Percentiles rank a stretch among this genome's conserved stretches.
These are phyloP conservation scores for Globisporangium nodosum DNA, from an alignment of 352 stramenopile species.

Conservation along the genomic window DNA sequence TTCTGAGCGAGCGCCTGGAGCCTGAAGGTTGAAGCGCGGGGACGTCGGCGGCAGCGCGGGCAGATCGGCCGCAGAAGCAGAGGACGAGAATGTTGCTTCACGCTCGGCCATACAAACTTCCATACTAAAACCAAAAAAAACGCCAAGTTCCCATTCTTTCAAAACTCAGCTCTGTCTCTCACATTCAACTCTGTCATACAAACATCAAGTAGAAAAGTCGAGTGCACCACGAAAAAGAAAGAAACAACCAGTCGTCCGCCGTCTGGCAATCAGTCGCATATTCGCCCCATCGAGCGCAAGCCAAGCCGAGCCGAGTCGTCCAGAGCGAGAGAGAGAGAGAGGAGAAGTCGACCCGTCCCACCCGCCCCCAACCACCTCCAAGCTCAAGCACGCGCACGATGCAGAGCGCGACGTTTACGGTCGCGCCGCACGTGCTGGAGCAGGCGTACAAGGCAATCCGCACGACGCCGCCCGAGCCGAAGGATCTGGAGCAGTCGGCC, in stretches of 20 bases:
- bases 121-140: neutral
- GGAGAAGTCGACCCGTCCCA: no score
- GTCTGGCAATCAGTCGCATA: neutral
- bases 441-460: constrained; percentile 89
- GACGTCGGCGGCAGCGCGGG: neutral
- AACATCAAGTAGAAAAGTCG: neutral
- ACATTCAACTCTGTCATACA: neutral
- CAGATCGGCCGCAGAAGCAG: neutral
- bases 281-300: neutral
- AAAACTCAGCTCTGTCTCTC: constrained; percentile 1
- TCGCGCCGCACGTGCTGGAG: constrained; percentile 72
- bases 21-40: neutral
- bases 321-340: no score
- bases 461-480: constrained; percentile 74
- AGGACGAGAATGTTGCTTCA: neutral
- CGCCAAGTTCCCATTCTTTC: neutral
- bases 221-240: neutral
- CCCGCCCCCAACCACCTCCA: neutral
- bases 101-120: neutral
- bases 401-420: constrained; percentile 64
- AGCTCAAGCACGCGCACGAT: constrained; percentile 13
- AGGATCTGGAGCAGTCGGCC: constrained; percentile 76
- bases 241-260: neutral
- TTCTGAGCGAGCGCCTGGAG: constrained; percentile 44
- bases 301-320: neutral